Evolutionary conservation across 768 basidiomycete species (phyloP), one percentile per base, ranked within the genome.

Genomic region (Suillus cothurnatus): DNA sequence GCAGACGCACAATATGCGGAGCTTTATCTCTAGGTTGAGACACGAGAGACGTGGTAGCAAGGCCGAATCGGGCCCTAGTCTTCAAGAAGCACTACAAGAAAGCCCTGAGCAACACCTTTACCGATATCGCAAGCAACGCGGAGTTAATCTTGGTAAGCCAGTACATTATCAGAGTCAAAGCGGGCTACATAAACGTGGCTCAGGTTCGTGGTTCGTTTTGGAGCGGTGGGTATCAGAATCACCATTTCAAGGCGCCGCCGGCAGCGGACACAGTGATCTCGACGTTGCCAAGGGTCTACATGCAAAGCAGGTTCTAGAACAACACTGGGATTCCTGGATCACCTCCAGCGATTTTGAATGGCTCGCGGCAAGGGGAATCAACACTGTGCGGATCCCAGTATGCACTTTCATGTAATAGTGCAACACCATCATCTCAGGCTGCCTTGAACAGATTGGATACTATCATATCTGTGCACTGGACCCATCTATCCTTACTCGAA

Each of bases 131-230:
- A 89, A 87, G 71, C 91, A 92, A 70, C 82, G 87, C 61, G 92
- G 92, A n/a, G 88, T 93, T 6, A 94, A 94, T 74, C 84, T 94
- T 12, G 92, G 92, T 88, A 73, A 73, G 82, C 67, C 36, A 66
- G 28, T 38, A 36, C 19, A 47, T 34, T 65, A 58, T 38, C 50
- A 26, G 26, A 50, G 15, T 50, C 66, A 63, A 43, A 9, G 50
- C 39, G 55, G 58, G 64, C 55, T 41, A n/a, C n/a, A n/a, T n/a
- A 70, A 60, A 47, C 15, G 61, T 62, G 32, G 9, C 26, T 32
- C 65, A 92, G 90, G 90, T 1, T 88, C 85, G 8, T 92, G 90
- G 91, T 93, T 94, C 67, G 87, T 90, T 4, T 82, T 92, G 21
- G 92, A 94, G 74, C 79, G 84, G 39, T 94, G 92, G 92, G 91